phyloP scores from a whole-genome alignment of 2,329 filamentous ascomycete species.

The Ceratocystis cubensis region DNA sequence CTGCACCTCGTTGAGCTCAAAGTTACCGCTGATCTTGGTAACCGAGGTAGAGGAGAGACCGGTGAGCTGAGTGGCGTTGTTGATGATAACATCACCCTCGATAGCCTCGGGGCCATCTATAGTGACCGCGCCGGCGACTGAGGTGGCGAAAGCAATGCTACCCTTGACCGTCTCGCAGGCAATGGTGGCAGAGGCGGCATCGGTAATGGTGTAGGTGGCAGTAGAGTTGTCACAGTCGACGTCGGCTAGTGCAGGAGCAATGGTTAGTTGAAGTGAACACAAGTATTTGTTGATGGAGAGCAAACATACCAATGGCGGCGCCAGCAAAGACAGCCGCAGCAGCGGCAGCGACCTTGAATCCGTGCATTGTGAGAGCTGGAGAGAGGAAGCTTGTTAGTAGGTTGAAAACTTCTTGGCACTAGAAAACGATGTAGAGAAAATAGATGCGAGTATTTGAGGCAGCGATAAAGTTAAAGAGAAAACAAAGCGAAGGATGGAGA shows the following conservation, averaged over 20 bases:
- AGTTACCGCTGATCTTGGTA: constrained; percentile 52
- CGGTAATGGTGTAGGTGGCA: constrained; percentile 43
- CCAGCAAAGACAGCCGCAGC: constrained; percentile 33
- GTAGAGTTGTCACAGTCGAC: constrained; percentile 27
- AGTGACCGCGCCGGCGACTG: constrained; percentile 40
- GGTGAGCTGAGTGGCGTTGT: constrained; percentile 48
- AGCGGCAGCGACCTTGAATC: constrained; percentile 35
- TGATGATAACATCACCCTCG: constrained; percentile 43
- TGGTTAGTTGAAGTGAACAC: not conserved
- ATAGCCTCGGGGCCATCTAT: constrained; percentile 49
- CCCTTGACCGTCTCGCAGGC: constrained; percentile 54
- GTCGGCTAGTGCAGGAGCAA: constrained; percentile 2
- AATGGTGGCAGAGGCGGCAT: constrained; percentile 48
- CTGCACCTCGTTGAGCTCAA: constrained; percentile 57
- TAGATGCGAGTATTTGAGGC: not conserved
- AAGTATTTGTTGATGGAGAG: not conserved
- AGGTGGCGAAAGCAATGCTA: constrained; percentile 34
- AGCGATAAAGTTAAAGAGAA: not conserved
- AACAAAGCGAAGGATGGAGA: too few species aligned
- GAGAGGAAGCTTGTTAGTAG: not conserved
- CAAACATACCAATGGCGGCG: constrained; percentile 34
- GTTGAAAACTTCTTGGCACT: not conserved
- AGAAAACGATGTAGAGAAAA: not conserved
- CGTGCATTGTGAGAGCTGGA: constrained; percentile 34
- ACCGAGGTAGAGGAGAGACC: constrained; percentile 51